Conservation (phyloP, 2,329 filamentous ascomycete genomes). For the Mollisiaceae sp. region DNA sequence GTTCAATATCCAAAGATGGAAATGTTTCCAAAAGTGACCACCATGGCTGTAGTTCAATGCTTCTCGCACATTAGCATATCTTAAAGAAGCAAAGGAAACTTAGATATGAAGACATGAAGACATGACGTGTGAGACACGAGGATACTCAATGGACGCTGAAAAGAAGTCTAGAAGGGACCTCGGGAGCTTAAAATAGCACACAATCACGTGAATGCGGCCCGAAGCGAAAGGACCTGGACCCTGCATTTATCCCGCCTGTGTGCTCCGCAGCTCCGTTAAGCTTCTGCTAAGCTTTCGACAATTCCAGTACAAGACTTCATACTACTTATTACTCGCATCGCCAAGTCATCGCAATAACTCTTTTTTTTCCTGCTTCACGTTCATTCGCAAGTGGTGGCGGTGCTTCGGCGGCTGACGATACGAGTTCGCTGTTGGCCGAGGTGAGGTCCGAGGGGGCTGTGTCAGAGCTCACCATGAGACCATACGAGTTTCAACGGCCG, state of each 20-base stretch:
- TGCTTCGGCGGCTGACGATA: constrained; percentile 14
- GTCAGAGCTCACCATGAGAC: constrained; percentile 26
- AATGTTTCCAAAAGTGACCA: background rate
- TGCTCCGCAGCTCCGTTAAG: constrained; percentile 3
- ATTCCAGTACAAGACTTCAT: background rate
- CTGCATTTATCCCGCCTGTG: background rate
- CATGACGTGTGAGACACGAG: too few species aligned
- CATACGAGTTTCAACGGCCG: constrained; percentile 27
- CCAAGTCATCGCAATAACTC: constrained; percentile 7
- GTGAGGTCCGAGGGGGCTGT: constrained; percentile 25
- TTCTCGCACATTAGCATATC: background rate
- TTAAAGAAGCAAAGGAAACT: background rate
- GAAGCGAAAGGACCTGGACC: constrained; percentile 4
- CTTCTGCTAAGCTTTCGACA: constrained; percentile 17
- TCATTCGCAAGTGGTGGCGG: constrained; percentile 4
- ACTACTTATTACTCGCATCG: background rate
- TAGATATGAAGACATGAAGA: background rate
- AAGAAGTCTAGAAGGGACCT: background rate
- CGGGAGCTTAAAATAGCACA: background rate
- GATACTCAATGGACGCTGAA: too few species aligned
- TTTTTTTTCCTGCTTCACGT: constrained; percentile 4
- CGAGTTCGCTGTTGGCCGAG: constrained; percentile 15
- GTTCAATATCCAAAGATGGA: background rate
- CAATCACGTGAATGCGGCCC: background rate
- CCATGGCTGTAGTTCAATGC: background rate